Evolutionary conservation across 2,329 filamentous ascomycete genomes (phyloP), one percentile per base, ranked within the genome.

Genomic region (Fusarium sarcochroum): DNA sequence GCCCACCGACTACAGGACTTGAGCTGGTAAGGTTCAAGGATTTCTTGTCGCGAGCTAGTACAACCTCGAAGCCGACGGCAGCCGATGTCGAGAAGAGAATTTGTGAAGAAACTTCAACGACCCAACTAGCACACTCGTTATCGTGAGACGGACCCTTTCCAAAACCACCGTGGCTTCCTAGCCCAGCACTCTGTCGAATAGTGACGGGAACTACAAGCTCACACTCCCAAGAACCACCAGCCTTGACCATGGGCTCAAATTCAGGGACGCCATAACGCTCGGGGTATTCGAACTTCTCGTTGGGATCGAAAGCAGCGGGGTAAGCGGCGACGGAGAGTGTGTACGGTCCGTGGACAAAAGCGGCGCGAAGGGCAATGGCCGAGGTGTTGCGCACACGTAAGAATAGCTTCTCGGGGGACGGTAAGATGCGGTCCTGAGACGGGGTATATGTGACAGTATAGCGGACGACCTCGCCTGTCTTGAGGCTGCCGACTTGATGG

Each of bases 181-280:
- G 79, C 50, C 83, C 84, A 53, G 90, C 91, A 18, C 82, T 87
- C 76, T 91, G 87, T 47, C 93, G 86, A 62, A 96, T 91, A 66
- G 90, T 84, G 55, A 95, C 91, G 0, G 95, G 95, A 1, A 99
- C 90, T 7, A 89, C 85, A 68, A 99, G 86, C 75, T 90, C 89
- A 59, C 93, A 92, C 73, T 90, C 88, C 92, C 94, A 99, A 45
- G 87, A 89, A 8, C 93, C 94, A 30, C 94, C 96, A 10, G 96
- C 94, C 83, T 98, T 98, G 76, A 99, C 87, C 83, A 97, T 95
- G 46, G 96, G 95, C 80, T 99, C 96, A 75, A 96, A 99, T 73
- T 97, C 92, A 17, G 96, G 96, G 2, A 91, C 86, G 46, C 93
- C 93, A 81, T 94, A 90, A 52, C 85, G 84, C 52, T 89, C 87